Base-by-base conservation (phyloP, 2,329 filamentous ascomycete genomes). In the Uncinocarpus reesii region DNA sequence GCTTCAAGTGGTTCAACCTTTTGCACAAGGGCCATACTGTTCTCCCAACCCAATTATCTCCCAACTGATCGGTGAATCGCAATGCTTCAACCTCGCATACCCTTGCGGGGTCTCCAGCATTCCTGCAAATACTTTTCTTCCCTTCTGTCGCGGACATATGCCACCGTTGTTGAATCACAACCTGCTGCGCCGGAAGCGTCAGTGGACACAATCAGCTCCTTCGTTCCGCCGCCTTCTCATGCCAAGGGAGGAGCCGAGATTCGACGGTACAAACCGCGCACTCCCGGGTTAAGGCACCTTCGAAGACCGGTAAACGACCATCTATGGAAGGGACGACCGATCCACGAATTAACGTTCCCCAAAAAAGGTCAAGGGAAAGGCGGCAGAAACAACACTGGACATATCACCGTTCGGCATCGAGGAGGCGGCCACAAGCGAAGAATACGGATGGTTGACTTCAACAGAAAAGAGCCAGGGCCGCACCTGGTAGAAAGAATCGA, bases 361-460 rank as follows among this genome's bases (percentile, higher is more conserved):
- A 95, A 95, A 67, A 90, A 90, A 66, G 92, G 92, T 13, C 88
- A 95, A 59, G 82, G 79, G 45, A 92, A 94, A 66, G 93, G 92
- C 66, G 92, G 92, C 36, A 80, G 92, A 59, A 98, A 98, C 66
- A 84, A 86, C 61, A 83, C 78, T 47, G 93, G 92, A 20, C 75
- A 79, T 55, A 78, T 98, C 52, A 95, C 88, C 0, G 83, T 98
- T 40, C 78, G 93, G 57, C 92, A 98, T 71, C 82, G 84, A 50
- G 92, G 92, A 63, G 92, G 90, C 65, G 93, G 92, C 56, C 83
- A 83, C 52, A 94, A 95, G 75, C 77, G 89, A 61, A 82, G 92
- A 62, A 93, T 98, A 70, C 77, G 93, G 52, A 92, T 81, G 1
- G 81, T 98, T 28, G 93, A 98, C 67, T 98, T 95, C 64, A 72